Conservation (phyloP, 495 filamentous ascomycete species). For the Bacidia rubella region DNA sequence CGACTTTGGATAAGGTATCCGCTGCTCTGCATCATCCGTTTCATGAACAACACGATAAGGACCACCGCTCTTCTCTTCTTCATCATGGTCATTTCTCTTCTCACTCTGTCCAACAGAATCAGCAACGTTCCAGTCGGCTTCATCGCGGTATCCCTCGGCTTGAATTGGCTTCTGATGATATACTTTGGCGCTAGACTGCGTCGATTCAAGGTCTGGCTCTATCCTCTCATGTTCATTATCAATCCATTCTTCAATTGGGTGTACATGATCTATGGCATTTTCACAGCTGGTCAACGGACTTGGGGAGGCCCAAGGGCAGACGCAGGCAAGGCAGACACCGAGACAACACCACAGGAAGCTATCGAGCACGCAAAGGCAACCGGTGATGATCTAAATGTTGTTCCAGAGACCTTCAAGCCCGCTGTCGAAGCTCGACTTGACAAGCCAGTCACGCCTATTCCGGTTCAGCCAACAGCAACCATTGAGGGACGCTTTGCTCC, state of each 20-base stretch:
- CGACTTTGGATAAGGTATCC: conserved; percentile 88
- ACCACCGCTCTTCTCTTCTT: conserved; percentile 94
- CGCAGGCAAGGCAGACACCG: conserved; percentile 65
- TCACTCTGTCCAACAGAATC: conserved; percentile 69
- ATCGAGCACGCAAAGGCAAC: conserved; percentile 64
- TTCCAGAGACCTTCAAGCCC: conserved; percentile 78
- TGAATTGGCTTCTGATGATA: conserved; percentile 94
- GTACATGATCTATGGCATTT: conserved; percentile 83
- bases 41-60: conserved; percentile 94
- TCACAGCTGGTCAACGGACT: conserved; percentile 88
- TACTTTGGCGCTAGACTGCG: conserved; percentile 83
- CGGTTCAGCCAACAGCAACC: conserved; percentile 58
- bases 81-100: conserved; percentile 78
- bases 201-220: conserved; percentile 86
- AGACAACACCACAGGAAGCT: conserved; percentile 70
- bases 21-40: conserved; percentile 72
- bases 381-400: conserved; percentile 85
- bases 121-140: conserved; percentile 79
- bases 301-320: conserved; percentile 95
- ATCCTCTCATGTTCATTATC: conserved; percentile 88
- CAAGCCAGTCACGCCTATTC: conserved; percentile 28
- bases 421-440: conserved; percentile 42
- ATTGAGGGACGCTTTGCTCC: conserved; percentile 49
- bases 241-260: conserved; percentile 99
- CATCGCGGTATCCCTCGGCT: conserved; percentile 83